phyloP scores from a whole-genome alignment of 306 rosid species.

The Gastrolobium villosum region DNA sequence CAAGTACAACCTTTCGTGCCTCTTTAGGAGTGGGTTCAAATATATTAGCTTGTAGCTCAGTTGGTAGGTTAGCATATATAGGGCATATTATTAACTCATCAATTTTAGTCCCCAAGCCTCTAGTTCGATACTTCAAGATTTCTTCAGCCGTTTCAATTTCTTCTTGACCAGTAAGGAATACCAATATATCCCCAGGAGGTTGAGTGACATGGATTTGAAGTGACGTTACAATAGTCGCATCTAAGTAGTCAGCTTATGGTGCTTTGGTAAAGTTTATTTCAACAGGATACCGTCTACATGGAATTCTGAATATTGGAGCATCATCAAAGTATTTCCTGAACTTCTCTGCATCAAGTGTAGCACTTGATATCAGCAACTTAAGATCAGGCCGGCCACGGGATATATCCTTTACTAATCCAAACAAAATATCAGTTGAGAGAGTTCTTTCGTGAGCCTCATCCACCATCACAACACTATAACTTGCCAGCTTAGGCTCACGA shows the following conservation, averaged over 20 bases:
- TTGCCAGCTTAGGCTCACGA: slow-evolving; percentile 90
- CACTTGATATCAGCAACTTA: slow-evolving; percentile 93
- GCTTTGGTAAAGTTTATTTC: slow-evolving; percentile 92
- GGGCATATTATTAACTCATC: slow-evolving; percentile 95
- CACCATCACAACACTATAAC: slow-evolving; percentile 99
- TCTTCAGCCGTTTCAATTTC: slow-evolving; percentile 98
- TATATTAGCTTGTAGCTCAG: slow-evolving; percentile 93
- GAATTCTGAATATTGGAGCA: slow-evolving; percentile 96
- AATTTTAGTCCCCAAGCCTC: slow-evolving; percentile 94
- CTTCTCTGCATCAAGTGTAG: slow-evolving; percentile 96
- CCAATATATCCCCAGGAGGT: slow-evolving; percentile 88
- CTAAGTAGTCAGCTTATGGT: slow-evolving; percentile 96
- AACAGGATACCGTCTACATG: slow-evolving; percentile 93
- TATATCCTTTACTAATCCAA: slow-evolving; percentile 98
- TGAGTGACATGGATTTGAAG: slow-evolving; percentile 96
- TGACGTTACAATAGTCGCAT: slow-evolving; percentile 93
- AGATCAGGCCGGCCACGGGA: slow-evolving; percentile 92
- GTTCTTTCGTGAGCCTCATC: slow-evolving; percentile 99
- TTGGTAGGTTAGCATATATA: slow-evolving; percentile 94
- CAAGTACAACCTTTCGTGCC: slow-evolving; percentile 95
- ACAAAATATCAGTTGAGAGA: slow-evolving; percentile 94
- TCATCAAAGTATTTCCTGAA: slow-evolving; percentile 92
- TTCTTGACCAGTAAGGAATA: slow-evolving; percentile 96
- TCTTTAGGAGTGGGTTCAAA: slow-evolving; percentile 98
- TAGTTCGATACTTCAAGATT: slow-evolving; percentile 85